phyloP scores from a whole-genome alignment of 1,139 yeast genomes.

The Lodderomyces beijingensis region DNA sequence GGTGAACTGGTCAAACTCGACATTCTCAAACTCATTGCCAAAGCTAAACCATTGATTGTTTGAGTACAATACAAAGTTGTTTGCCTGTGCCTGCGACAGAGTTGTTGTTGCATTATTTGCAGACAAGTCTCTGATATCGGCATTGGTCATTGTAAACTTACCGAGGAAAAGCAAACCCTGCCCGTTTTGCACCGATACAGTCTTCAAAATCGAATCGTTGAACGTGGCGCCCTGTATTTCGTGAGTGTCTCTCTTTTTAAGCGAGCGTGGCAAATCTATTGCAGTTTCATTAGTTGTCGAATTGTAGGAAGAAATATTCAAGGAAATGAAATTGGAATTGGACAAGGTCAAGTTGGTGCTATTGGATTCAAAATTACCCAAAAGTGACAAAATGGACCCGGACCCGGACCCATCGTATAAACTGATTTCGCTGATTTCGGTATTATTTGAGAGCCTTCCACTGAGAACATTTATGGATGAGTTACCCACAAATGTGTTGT shows the following conservation, averaged over 20 bases:
- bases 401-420: too few species aligned
- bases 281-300: constrained; percentile 29
- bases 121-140: constrained; percentile 23
- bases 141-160: constrained; percentile 18
- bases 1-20: constrained; percentile 28
- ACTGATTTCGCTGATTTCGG: constrained; percentile 36
- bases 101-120: constrained; percentile 25
- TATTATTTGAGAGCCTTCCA: constrained; percentile 36
- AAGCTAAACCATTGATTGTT: constrained; percentile 33
- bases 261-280: constrained; percentile 9
- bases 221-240: constrained; percentile 28
- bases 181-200: constrained; percentile 16
- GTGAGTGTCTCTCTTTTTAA: constrained; percentile 22
- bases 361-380: constrained; percentile 48
- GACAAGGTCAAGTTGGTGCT: constrained; percentile 26
- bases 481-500: constrained; percentile 53
- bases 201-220: constrained; percentile 25
- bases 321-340: constrained; percentile 25
- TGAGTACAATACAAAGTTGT: constrained; percentile 32
- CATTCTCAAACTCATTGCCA: constrained; percentile 29
- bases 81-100: constrained; percentile 23
- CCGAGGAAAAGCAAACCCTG: constrained; percentile 30
- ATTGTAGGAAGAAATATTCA: constrained; percentile 28
- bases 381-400: constrained; percentile 24
- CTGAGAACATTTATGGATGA: constrained; percentile 68